Percentiles rank a stretch among this genome's conserved stretches.
These are phyloP conservation scores for Trichoderma arundinaceum DNA, from an alignment of 2,329 filamentous ascomycete genomes.

Conservation along the genomic window DNA sequence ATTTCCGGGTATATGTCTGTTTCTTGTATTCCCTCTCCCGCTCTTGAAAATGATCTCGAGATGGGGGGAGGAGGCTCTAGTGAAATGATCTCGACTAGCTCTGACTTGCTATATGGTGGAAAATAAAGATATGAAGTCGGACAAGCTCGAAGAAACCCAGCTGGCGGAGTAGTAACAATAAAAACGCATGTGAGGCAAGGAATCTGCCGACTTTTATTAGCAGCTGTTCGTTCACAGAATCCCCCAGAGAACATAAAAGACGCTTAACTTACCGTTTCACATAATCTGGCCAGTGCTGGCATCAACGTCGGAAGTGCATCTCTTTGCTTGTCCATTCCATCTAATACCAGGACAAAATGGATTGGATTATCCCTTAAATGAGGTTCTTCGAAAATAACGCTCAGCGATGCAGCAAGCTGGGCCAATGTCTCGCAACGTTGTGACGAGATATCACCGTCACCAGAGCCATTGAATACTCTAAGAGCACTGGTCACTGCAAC, in stretches of 20 bases:
- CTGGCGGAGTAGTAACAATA: conserved; percentile 73
- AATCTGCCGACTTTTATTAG: conserved; percentile 60
- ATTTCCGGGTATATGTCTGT: conserved; percentile 56
- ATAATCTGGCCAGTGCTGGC: conserved; percentile 79
- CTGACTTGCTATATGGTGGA: conserved; percentile 78
- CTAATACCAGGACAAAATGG: conserved; percentile 83
- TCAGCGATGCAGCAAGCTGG: conserved; percentile 74
- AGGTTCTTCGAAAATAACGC: conserved; percentile 61
- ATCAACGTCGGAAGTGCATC: conserved; percentile 80
- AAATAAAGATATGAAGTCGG: conserved; percentile 81
- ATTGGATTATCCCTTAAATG: conserved; percentile 45
- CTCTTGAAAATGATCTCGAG: conserved; percentile 51
- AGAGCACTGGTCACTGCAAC: conserved; percentile 63
- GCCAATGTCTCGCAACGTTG: conserved; percentile 80
- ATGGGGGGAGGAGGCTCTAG: conserved; percentile 52
- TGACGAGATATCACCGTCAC: conserved; percentile 38
- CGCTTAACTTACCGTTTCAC: conserved; percentile 69
- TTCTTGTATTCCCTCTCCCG: conserved; percentile 9
- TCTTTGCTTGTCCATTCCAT: conserved; percentile 83
- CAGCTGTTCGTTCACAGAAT: neutral
- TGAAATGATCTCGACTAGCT: conserved; percentile 80
- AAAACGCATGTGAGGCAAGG: conserved; percentile 78
- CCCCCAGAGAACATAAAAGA: neutral
- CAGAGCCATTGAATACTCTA: conserved; percentile 36
- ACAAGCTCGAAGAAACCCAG: conserved; percentile 71